A percentile compares a stretch with the other conserved stretches of the same genome.
phyloP scores from a whole-genome alignment of 129 eudicot species.

The Glebionis coronaria region DNA sequence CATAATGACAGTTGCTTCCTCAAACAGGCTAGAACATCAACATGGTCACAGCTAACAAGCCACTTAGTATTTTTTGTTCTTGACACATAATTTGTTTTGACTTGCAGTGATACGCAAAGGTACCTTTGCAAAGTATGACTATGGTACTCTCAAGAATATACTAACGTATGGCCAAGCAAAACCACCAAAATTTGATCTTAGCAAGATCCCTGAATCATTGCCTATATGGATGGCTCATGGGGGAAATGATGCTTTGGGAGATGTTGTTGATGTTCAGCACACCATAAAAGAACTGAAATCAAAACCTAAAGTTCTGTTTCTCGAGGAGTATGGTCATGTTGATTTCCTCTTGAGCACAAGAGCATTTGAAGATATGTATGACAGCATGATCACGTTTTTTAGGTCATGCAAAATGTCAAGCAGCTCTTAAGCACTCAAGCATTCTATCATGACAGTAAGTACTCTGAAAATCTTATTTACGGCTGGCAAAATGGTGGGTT shows the following conservation, averaged over 20 bases:
- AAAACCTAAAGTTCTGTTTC: constrained; percentile 64
- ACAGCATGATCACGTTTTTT: constrained; percentile 60
- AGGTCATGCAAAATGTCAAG: constrained; percentile 42
- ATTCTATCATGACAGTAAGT: constrained; percentile 14
- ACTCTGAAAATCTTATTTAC: neutral
- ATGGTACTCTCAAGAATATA: constrained; percentile 69
- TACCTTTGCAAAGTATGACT: constrained; percentile 84
- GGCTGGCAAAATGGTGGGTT: neutral
- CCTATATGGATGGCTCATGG: constrained; percentile 98
- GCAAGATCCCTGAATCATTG: constrained; percentile 66
- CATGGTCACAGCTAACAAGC: no score
- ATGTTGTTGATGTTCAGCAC: constrained; percentile 65
- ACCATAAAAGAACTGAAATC: constrained; percentile 64
- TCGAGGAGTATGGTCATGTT: constrained; percentile 80
- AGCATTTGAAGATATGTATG: constrained; percentile 74
- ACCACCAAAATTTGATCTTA: constrained; percentile 79
- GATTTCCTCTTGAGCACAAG: constrained; percentile 72
- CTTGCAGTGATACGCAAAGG: constrained; percentile 92
- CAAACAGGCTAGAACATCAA: no score
- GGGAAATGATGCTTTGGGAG: constrained; percentile 84
- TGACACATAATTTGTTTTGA: neutral
- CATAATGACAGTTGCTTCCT: neutral
- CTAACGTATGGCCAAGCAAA: constrained; percentile 46
- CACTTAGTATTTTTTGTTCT: neutral
- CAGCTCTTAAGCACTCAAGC: constrained; percentile 30